Evolutionary conservation across 805 yeast genomes (phyloP), one percentile per base, ranked within the genome.

Genomic region (Novakomyces olei): DNA sequence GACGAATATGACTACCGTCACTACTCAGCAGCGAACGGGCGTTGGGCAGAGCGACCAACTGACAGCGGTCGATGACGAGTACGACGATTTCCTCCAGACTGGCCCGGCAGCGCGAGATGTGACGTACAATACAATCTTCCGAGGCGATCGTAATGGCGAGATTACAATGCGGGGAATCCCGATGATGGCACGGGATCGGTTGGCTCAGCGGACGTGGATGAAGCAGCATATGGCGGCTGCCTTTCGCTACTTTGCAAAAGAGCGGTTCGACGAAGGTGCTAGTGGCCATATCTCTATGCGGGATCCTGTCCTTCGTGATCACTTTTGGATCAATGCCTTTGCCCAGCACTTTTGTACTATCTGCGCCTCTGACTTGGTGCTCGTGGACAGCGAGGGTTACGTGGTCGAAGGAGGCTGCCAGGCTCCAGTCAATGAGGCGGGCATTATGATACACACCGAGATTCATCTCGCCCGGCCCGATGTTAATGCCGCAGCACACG

Each of bases 301-400:
- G 42, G 93, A 79, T 46, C 92, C 93, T 3, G 69, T 75, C 28
- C 69, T 72, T 40, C 74, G 74, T n/a, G 49, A 59, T 29, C 75
- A 85, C 3, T 79, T 79, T 50, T 79, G 92, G 92, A 76, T 79
- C 49, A 79, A 79, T 53, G 92, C 93, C 4, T 56, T 79, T 40
- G 85, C 75, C n/a, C 63, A 61, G 41, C 92, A 79, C 51, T 79
- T 75, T 49, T 60, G 65, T 15, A 46, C 65, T 28, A 53, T 72
- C 46, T 65, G 57, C 41, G 75, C 69, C 19, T 55, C 65, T 14
- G 78, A 71, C 42, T 58, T 72, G 63, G 74, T 72, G 5, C 68
- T 66, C 32, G 63, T 60, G 6, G 75, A 71, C 45, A 68, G 65
- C 44, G 57, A 67, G 28, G 79, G 77, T 22, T 63, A 68, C 34